Base-by-base conservation (phyloP, 306 rosid species). In the Prosopis cineraria region DNA sequence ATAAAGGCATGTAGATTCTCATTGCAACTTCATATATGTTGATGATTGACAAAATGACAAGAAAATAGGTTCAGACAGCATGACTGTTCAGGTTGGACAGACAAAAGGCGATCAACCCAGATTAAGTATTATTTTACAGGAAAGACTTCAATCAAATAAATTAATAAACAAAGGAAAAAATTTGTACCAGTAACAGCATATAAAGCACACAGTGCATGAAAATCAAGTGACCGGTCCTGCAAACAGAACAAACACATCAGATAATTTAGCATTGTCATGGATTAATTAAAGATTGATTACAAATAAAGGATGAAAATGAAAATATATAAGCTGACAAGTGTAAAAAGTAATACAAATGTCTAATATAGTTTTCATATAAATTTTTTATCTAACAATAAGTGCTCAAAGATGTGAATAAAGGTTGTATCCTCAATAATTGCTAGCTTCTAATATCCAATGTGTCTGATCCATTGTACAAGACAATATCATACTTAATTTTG, bases 191-290 rank as follows among this genome's bases (percentile, higher is more conserved):
- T 93, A 36, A 91, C 88, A 76, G 93, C 93, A 60, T 93, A 93
- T 33, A 91, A 89, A 59, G 94, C 96, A 78, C 91, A 91, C 10
- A 93, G 81, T 50, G 80, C 87, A 19, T 75, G 79, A 68, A 93
- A 93, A 82, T 93, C 94, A 17, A 93, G 96, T 69, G 97, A 93
- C 27, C 94, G 90, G 79, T 93, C 98, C 98, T 93, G 98, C 70
- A 70, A 56, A 75, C 39, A 78, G 34, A 77, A 62, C 33, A 68
- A 58, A 56, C 67, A 66, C 14, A 40, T 75, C 66, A 77, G 68
- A 70, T 59, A 72, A 67, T 73, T 86, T 45, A 89, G 74, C 89
- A 91, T 85, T 41, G 81, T 87, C 89, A 84, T 77, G 48, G 34
- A 53, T 48, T 79, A 68, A 36, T 59, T 16, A n/a, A 68, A 68